Evolutionary conservation across 495 filamentous ascomycete genomes (phyloP).

Genomic region (Acidiella bohemica): DNA sequence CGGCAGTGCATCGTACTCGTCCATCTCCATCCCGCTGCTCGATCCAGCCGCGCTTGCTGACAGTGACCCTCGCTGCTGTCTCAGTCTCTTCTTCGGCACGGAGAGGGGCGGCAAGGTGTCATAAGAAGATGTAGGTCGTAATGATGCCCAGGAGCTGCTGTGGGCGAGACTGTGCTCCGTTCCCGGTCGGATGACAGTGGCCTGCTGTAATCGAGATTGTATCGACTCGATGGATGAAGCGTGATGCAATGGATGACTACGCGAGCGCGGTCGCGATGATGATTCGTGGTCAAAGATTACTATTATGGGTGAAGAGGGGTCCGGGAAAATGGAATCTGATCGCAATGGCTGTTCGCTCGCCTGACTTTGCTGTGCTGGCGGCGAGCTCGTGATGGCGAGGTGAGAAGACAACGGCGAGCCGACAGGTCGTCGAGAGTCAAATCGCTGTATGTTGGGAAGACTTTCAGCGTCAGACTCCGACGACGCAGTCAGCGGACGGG

Average conservation of each 20-base stretch:
- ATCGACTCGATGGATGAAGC: constrained; percentile 17
- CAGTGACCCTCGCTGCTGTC: constrained; percentile 4
- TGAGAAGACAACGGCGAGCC: too few relatives aligned
- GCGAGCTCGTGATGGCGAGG: not conserved
- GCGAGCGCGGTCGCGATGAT: constrained; percentile 10
- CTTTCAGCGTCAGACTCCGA: not conserved
- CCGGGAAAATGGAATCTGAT: not conserved
- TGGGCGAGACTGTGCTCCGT: constrained; percentile 23
- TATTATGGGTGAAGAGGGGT: constrained; percentile 14
- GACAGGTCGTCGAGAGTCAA: constrained; percentile 1
- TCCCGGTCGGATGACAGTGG: constrained; percentile 22
- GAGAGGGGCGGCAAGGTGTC: constrained; percentile 17
- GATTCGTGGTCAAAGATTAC: constrained; percentile 14
- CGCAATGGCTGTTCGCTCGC: constrained; percentile 2
- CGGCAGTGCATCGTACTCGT: constrained; percentile 13
- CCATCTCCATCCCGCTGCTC: constrained; percentile 4
- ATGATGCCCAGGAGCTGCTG: constrained; percentile 22
- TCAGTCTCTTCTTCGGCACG: constrained; percentile 20
- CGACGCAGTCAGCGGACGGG: not conserved
- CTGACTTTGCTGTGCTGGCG: not conserved
- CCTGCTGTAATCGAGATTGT: constrained; percentile 22
- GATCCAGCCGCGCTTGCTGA: constrained; percentile 4
- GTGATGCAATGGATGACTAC: constrained; percentile 10
- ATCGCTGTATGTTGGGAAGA: not conserved
- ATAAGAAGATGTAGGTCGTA: constrained; percentile 5